Evolutionary conservation across 768 basidiomycete species (phyloP).

Genomic region (Sistotremastrum niveocremeum): DNA sequence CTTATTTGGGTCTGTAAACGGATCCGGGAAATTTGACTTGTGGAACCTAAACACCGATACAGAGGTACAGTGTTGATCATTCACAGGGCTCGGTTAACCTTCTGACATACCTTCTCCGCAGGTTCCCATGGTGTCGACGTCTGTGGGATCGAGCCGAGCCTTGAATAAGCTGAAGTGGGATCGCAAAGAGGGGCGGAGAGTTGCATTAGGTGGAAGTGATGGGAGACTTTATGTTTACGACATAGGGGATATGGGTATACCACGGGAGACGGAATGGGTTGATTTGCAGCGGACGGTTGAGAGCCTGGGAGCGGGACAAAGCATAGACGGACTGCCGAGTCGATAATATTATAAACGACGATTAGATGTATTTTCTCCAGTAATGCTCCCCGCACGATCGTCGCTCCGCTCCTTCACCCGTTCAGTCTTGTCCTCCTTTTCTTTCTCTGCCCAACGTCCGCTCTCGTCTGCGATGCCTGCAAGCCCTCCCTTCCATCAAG

Average conservation of each 20-base stretch:
- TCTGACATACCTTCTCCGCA: conserved; percentile 18
- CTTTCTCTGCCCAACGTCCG: no score
- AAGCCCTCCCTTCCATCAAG: no score
- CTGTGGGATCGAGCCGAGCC: conserved; percentile 64
- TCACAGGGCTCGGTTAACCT: not conserved
- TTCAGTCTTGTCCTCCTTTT: no score
- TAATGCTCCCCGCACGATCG: no score
- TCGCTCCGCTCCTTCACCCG: no score
- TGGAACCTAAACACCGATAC: conserved; percentile 98
- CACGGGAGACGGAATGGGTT: conserved; percentile 86
- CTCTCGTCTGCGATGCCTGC: no score
- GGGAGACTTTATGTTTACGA: conserved; percentile 91
- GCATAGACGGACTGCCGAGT: no score
- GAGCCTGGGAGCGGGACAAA: no score
- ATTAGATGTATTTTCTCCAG: no score
- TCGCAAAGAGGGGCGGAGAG: conserved; percentile 79
- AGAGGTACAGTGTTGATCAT: conserved; percentile 47
- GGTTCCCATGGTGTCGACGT: conserved; percentile 88
- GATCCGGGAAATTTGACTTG: conserved; percentile 87
- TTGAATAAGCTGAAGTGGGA: conserved; percentile 98
- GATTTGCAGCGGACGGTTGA: conserved; percentile 78
- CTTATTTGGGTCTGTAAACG: conserved; percentile 85
- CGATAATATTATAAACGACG: not conserved
- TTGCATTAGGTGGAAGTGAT: conserved; percentile 83
- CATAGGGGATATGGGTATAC: conserved; percentile 80